Conservation (phyloP, 2,329 filamentous ascomycete genomes). For the Fusarium sp. region DNA sequence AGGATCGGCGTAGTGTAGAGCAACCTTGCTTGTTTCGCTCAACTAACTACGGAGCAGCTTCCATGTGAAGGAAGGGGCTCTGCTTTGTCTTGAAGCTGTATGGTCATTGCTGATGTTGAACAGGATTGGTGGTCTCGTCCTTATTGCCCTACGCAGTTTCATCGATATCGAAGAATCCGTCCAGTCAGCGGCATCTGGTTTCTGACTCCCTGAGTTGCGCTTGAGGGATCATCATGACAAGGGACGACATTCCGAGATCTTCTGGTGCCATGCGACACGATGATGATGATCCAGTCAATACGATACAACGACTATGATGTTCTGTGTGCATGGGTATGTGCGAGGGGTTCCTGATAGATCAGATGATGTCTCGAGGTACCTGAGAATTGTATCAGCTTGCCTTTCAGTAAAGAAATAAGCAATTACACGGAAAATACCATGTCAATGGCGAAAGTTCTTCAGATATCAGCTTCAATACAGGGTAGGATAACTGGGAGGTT, state of each 20-base stretch:
- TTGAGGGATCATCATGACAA: constrained; percentile 10
- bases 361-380: not conserved
- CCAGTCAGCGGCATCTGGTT: constrained; percentile 4
- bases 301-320: constrained; percentile 6
- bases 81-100: not conserved
- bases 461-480: constrained; percentile 18
- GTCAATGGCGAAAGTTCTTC: not conserved
- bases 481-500: constrained; percentile 39
- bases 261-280: not conserved
- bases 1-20: constrained; percentile 5
- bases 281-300: constrained; percentile 18
- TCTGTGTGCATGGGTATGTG: constrained; percentile 5
- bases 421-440: not conserved
- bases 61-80: constrained; percentile 1
- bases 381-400: not conserved
- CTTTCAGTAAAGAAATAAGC: not conserved
- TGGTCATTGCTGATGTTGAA: not conserved
- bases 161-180: constrained; percentile 6
- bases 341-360: not conserved
- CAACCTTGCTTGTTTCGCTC: constrained; percentile 2
- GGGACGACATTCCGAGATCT: not conserved
- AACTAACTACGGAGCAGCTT: too few species aligned
- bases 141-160: constrained; percentile 13
- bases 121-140: constrained; percentile 10
- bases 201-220: not conserved